Percentiles rank a stretch among this genome's conserved stretches.
These are phyloP conservation scores for Rhizophagus clarus DNA, from an alignment of 192 early-diverging fungal species.

Conservation along the genomic window DNA sequence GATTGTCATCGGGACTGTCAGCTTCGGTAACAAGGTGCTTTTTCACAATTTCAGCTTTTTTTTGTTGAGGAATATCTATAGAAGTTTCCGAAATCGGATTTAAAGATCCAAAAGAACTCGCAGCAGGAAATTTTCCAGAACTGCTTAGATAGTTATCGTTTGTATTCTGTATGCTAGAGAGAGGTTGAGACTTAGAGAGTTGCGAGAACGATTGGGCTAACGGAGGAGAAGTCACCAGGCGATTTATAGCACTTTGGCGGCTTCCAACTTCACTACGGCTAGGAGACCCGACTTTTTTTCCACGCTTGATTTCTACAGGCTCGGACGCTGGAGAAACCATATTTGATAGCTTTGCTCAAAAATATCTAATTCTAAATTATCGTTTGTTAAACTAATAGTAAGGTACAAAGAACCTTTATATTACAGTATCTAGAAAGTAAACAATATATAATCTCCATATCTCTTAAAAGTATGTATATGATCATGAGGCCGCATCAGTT, in stretches of 20 bases:
- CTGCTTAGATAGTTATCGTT: not conserved
- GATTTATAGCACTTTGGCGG: not conserved
- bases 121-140: not conserved
- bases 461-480: too few species aligned
- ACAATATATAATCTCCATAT: too few species aligned
- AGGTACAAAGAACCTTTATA: not conserved
- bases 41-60: constrained; percentile 66
- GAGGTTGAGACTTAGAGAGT: not conserved
- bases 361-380: too few species aligned
- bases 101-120: constrained; percentile 13
- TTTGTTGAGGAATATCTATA: constrained; percentile 54
- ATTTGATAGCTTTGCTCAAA: not conserved
- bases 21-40: constrained; percentile 70
- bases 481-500: too few species aligned
- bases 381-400: not conserved
- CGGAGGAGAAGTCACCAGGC: not conserved
- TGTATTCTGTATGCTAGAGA: not conserved
- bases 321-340: not conserved
- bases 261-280: not conserved
- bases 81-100: not conserved
- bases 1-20: constrained; percentile 38
- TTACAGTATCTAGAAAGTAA: too few species aligned
- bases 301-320: not conserved
- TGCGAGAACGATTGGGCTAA: not conserved
- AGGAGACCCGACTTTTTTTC: not conserved